Evolutionary conservation across 805 yeast genomes (phyloP).

Genomic region (Metschnikowia kunwiensis): DNA sequence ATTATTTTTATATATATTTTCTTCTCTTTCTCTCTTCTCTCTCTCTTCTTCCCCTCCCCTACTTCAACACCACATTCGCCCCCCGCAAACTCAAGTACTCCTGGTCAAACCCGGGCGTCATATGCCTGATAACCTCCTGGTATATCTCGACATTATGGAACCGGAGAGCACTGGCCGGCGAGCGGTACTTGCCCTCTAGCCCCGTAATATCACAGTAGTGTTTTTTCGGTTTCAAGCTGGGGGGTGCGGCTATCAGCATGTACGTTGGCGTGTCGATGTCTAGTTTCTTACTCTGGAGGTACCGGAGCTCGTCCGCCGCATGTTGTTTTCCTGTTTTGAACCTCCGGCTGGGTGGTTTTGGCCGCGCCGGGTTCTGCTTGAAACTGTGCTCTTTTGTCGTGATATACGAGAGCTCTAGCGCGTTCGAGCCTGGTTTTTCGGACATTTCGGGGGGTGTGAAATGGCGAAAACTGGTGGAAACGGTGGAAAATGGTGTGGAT

Average conservation of each 20-base stretch:
- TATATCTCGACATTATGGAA: constrained; percentile 83
- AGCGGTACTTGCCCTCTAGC: constrained; percentile 68
- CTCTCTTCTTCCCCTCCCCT: too few relatives aligned
- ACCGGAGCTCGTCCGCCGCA: constrained; percentile 71
- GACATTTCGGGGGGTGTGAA: not conserved
- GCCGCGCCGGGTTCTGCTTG: constrained; percentile 50
- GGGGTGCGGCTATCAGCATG: constrained; percentile 77
- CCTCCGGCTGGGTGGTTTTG: constrained; percentile 53
- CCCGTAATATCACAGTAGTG: constrained; percentile 95
- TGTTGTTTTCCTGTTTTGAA: constrained; percentile 75
- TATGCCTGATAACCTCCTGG: constrained; percentile 62
- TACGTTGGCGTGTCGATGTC: constrained; percentile 60
- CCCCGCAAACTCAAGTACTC: constrained; percentile 83
- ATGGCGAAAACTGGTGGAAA: too few relatives aligned
- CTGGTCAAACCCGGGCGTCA: constrained; percentile 92
- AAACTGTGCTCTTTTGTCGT: constrained; percentile 49
- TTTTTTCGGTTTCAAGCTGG: constrained; percentile 75
- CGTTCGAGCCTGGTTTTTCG: constrained; percentile 16
- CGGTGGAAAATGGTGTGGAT: too few relatives aligned
- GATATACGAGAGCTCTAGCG: constrained; percentile 34
- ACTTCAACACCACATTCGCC: constrained; percentile 79
- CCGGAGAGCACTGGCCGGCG: constrained; percentile 71
- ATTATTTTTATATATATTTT: too few relatives aligned
- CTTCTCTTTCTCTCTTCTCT: too few relatives aligned
- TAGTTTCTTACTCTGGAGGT: constrained; percentile 44